These are phyloP conservation scores for Yueomyces sp. DNA, from an alignment of 1,139 yeast species.

Conservation along the genomic window DNA sequence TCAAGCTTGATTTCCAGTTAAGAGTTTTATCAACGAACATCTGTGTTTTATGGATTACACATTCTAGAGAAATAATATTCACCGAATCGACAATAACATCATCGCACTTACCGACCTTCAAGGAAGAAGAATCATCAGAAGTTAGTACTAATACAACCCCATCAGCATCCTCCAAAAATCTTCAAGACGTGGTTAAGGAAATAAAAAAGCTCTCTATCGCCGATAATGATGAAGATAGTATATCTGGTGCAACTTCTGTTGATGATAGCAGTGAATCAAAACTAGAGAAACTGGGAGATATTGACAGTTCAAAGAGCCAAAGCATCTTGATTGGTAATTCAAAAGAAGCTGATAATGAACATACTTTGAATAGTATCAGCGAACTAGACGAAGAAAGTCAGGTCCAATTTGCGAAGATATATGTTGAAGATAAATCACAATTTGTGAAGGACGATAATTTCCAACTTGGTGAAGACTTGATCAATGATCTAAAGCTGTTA, in stretches of 20 bases:
- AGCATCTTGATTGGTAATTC: not conserved
- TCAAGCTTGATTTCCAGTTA: conserved; percentile 68
- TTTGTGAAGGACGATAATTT: conserved; percentile 21
- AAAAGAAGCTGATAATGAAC: not conserved
- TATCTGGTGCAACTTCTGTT: not conserved
- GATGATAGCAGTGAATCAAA: not conserved
- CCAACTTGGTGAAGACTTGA: conserved; percentile 18
- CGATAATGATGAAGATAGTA: not conserved
- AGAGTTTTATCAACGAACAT: conserved; percentile 52
- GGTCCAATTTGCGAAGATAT: conserved; percentile 15
- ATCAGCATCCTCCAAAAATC: conserved; percentile 7
- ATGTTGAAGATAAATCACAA: conserved; percentile 18
- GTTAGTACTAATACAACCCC: conserved; percentile 11
- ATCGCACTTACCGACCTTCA: conserved; percentile 26
- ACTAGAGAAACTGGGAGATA: not conserved
- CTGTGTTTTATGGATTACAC: conserved; percentile 77
- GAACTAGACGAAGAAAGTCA: conserved; percentile 13
- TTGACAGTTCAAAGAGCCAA: not conserved
- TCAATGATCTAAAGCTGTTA: conserved; percentile 14
- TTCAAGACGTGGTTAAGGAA: not conserved
- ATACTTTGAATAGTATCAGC: not conserved
- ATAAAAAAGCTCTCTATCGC: conserved; percentile 1
- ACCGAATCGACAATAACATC: conserved; percentile 23
- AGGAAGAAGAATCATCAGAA: conserved; percentile 21
- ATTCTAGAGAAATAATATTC: conserved; percentile 39